A percentile compares a stretch with the other conserved stretches of the same genome.
phyloP scores from a whole-genome alignment of 345 rosid genomes.

The Eucalyptus melliodora region DNA sequence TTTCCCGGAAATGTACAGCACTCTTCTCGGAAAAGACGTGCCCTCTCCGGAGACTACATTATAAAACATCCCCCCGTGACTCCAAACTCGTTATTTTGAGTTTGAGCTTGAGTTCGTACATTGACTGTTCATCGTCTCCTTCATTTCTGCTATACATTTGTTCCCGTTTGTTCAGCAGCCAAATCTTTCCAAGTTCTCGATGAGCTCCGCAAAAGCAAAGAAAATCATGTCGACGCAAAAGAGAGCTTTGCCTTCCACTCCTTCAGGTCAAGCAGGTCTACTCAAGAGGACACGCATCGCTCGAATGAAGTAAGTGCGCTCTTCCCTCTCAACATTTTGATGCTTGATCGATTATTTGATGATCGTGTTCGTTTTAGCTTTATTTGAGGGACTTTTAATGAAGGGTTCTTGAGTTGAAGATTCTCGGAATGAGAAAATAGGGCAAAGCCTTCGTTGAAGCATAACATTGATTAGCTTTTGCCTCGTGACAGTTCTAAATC shows the following conservation, averaged over 20 bases:
- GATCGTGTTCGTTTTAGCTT: not conserved
- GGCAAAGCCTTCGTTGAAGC: not conserved
- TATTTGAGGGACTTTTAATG: not conserved
- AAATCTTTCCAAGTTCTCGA: not conserved
- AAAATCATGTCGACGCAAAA: not conserved
- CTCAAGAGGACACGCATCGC: not conserved
- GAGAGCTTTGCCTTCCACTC: not conserved
- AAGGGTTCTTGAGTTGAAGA: no score
- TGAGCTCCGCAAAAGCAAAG: not conserved
- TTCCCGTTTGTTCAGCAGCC: not conserved
- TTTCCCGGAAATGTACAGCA: not conserved
- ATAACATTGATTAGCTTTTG: not conserved
- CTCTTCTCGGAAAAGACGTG: not conserved
- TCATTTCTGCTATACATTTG: not conserved
- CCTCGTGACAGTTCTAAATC: not conserved
- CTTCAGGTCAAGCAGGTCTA: not conserved
- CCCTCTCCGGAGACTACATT: not conserved
- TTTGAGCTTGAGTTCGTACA: not conserved
- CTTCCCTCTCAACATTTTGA: not conserved
- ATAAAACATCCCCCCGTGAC: fast-evolving
- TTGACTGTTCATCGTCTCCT: not conserved
- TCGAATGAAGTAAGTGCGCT: not conserved
- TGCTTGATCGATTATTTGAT: not conserved
- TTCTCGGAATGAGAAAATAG: no score
- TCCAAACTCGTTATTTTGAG: not conserved